Percentiles rank a stretch among this genome's conserved stretches.
These are phyloP conservation scores for Colletotrichum echinochloae DNA, from an alignment of 2,329 filamentous ascomycete genomes.

Conservation along the genomic window DNA sequence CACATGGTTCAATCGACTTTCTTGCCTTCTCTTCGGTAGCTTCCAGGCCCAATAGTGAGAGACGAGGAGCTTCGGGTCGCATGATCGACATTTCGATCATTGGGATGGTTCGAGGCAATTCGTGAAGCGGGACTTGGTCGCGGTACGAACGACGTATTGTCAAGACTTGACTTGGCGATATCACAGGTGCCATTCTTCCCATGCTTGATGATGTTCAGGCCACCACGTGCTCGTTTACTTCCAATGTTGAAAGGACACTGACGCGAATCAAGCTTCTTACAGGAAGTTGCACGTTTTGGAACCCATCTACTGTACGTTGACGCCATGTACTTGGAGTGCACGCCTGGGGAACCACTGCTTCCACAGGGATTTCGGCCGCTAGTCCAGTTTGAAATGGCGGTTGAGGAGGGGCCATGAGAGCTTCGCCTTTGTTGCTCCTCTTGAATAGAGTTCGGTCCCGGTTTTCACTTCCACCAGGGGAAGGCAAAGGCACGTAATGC, in stretches of 20 bases:
- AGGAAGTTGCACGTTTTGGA: not conserved
- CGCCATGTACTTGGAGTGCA: too few species aligned
- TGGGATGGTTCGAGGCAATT: not conserved
- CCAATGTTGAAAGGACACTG: not conserved
- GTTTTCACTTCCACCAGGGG: not conserved
- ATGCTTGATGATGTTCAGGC: not conserved
- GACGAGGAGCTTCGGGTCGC: not conserved
- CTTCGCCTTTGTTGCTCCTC: slow-evolving; percentile 2
- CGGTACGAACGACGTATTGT: not conserved
- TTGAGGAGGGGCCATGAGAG: not conserved
- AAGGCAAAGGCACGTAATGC: not conserved
- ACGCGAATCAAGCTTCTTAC: slow-evolving; percentile 25
- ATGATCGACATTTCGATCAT: not conserved
- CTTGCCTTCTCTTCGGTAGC: not conserved
- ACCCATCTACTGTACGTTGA: too few species aligned
- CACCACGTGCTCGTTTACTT: slow-evolving; percentile 17
- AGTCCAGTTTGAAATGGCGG: not conserved
- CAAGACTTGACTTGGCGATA: not conserved
- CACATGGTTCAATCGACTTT: slow-evolving; percentile 11
- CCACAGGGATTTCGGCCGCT: not conserved
- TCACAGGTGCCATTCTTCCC: not conserved
- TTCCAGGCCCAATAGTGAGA: not conserved
- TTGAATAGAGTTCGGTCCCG: slow-evolving; percentile 8
- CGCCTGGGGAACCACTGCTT: not conserved
- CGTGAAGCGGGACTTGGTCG: not conserved